Base-by-base conservation (phyloP, 164 flowering plant species). In the Magnolia officinalis region DNA sequence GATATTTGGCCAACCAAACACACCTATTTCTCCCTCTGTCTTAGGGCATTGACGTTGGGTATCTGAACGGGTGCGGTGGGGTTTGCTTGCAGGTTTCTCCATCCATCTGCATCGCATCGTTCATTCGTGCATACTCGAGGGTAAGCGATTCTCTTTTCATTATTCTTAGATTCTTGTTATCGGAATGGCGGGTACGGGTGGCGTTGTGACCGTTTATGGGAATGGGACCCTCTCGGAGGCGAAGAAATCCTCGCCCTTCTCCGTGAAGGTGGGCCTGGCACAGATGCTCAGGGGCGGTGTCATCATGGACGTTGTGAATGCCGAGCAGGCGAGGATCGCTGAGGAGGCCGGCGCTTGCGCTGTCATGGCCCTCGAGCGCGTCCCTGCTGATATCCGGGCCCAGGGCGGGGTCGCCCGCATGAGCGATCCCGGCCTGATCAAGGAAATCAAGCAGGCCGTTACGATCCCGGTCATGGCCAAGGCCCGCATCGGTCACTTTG, bases 221-320 rank as follows among this genome's bases (percentile, higher is more conserved):
- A 80, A 70, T 87, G 78, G 71, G 74, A 84, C 85, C 79, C 82
- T 86, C 71, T 77, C 91, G 59, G 90, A 86, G 29, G 19, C 88
- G 66, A 84, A 81, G 77, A 84, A 83, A 72, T 85, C 77, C 74
- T 85, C 77, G 73, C 81, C 91, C 1, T 90, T 86, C 81, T 87
- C 98, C 37, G 72, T 86, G 81, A 90, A 92, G 75, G 87, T 83
- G 14, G 87, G 87, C 2, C 72, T 84, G 0, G 92, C 91, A 31
- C 92, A 91, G 64, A 79, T 87, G 82, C 94, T 92, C 72, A 83
- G 96, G 18, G 94, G 94, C 52, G 96, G 95, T 18, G 92, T 87
- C 14, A 83, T 91, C 49, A 31, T 90, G 52, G 92, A 89, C 55
- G 94, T 90, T 72, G 23, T 82, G 31, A 76, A 61, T 61, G 21